Conservation (phyloP, 306 rosid genomes). For the Cucurbita moschata region DNA sequence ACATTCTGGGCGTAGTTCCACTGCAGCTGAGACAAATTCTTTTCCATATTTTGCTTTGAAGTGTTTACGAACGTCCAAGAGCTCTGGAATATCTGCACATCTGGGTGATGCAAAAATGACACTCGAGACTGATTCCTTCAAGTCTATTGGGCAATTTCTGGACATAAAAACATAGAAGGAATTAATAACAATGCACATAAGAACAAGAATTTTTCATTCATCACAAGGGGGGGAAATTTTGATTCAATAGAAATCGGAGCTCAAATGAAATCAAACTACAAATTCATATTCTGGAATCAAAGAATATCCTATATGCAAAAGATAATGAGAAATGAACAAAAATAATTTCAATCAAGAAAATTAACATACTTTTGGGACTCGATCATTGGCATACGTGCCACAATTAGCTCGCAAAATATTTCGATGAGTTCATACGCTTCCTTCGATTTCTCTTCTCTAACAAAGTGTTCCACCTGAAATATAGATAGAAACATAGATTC, state of each 20-base stretch:
- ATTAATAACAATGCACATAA: background rate
- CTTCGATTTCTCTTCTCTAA: constrained; percentile 78
- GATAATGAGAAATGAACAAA: background rate
- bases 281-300: background rate
- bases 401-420: constrained; percentile 84
- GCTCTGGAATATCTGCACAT: constrained; percentile 85
- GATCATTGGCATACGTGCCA: constrained; percentile 67
- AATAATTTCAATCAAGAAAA: background rate
- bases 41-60: constrained; percentile 73
- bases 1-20: constrained; percentile 86
- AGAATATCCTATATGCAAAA: background rate
- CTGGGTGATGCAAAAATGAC: constrained; percentile 82
- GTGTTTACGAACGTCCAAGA: constrained; percentile 62
- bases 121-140: constrained; percentile 89
- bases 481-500: background rate
- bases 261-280: too few species aligned
- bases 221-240: too few species aligned
- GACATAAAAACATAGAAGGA: background rate
- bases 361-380: constrained; percentile 87
- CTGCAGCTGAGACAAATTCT: constrained; percentile 61
- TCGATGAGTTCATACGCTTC: constrained; percentile 83
- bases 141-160: constrained; percentile 83
- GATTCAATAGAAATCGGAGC: too few species aligned
- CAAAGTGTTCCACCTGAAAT: constrained; percentile 84
- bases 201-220: background rate